phyloP scores from a whole-genome alignment of 805 yeast species.

The Myxozyma mucilagina region DNA sequence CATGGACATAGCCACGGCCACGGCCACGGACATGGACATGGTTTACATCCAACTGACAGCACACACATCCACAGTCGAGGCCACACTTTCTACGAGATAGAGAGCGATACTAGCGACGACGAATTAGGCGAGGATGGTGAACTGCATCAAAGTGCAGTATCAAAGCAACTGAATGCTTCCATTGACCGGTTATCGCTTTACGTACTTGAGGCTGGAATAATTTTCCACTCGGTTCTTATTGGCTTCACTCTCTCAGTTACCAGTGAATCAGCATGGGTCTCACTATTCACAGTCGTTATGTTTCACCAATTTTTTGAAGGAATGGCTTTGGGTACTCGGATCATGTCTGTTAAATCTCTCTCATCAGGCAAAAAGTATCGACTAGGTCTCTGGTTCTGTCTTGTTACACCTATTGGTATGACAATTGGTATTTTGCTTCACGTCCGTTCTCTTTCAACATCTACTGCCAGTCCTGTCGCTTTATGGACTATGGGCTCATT shows the following conservation, averaged over 20 bases:
- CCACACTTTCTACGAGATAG: constrained; percentile 8
- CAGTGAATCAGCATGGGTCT: constrained; percentile 65
- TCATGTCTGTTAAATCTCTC: constrained; percentile 50
- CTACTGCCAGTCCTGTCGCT: constrained; percentile 15
- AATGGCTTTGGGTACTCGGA: constrained; percentile 77
- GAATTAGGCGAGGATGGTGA: not conserved
- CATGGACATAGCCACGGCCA: not conserved
- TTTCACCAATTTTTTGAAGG: constrained; percentile 89
- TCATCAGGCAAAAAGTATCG: constrained; percentile 33
- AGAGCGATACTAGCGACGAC: constrained; percentile 7
- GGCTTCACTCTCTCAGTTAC: constrained; percentile 67
- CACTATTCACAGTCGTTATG: constrained; percentile 63
- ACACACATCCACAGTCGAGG: constrained; percentile 10
- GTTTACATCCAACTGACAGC: not conserved
- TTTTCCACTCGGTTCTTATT: constrained; percentile 74
- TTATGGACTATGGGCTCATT: constrained; percentile 61
- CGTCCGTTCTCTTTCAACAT: constrained; percentile 42
- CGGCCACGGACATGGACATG: constrained; percentile 1
- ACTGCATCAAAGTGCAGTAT: constrained; percentile 3
- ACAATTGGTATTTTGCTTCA: constrained; percentile 68
- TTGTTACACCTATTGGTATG: constrained; percentile 72
- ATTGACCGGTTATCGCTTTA: constrained; percentile 39
- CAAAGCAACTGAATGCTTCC: constrained; percentile 11
- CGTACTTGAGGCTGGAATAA: constrained; percentile 62
- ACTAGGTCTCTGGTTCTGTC: constrained; percentile 48